phyloP scores from a whole-genome alignment of 441 rosid genomes.

The Omphalea diandra region DNA sequence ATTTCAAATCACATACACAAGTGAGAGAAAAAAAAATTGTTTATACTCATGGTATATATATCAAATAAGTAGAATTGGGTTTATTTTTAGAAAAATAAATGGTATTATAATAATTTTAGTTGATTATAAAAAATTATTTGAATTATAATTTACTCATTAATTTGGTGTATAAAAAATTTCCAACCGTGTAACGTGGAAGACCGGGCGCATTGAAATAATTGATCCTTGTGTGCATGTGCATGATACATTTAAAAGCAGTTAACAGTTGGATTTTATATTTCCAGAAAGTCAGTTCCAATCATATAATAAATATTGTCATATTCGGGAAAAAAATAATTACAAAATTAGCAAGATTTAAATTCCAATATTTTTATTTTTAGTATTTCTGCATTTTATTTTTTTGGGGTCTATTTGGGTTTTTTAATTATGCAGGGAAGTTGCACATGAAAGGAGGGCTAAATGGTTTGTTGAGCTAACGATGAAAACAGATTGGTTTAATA shows the following conservation, averaged over 20 bases:
- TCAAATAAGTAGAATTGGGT: too few species aligned
- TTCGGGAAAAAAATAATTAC: not conserved
- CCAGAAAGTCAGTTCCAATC: not conserved
- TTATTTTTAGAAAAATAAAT: too few species aligned
- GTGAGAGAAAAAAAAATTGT: too few species aligned
- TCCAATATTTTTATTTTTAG: not conserved
- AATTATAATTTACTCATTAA: too few species aligned
- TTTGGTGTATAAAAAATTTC: too few species aligned
- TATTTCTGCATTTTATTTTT: not conserved
- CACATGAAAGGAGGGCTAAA: not conserved
- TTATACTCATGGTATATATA: too few species aligned
- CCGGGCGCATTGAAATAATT: conserved; percentile 10
- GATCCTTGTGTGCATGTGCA: conserved; percentile 3
- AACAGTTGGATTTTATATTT: not conserved
- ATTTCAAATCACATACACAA: too few species aligned
- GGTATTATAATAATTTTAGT: too few species aligned
- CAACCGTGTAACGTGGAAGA: too few species aligned
- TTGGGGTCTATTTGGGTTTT: not conserved
- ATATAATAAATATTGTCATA: not conserved
- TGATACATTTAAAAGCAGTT: not conserved
- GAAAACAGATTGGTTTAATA: not conserved
- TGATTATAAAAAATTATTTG: too few species aligned
- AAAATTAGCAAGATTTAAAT: conserved; percentile 11
- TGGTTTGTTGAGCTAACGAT: conserved; percentile 27
- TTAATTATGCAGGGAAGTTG: too few species aligned